phyloP scores from a whole-genome alignment of 2,329 filamentous ascomycete species.

The Aureobasidium mangrovei region DNA sequence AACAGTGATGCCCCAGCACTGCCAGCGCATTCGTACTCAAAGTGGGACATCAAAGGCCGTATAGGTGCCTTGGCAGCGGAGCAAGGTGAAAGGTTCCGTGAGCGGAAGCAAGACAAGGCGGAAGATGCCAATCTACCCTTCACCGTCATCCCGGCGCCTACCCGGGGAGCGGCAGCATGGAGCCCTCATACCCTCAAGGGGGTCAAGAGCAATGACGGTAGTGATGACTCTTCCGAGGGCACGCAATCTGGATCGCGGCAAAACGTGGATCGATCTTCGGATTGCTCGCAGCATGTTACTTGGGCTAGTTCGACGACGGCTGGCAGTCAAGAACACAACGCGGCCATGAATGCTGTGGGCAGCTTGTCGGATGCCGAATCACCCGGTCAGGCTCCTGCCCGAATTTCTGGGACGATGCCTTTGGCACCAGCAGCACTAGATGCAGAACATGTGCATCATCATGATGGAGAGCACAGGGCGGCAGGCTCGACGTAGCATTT shows the following conservation, averaged over 20 bases:
- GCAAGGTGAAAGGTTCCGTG: slow-evolving; percentile 37
- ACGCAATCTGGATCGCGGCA: neutral
- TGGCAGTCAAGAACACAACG: slow-evolving; percentile 7
- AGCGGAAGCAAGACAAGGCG: slow-evolving; percentile 27
- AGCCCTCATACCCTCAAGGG: slow-evolving; percentile 30
- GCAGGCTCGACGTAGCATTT: neutral
- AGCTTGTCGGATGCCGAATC: neutral
- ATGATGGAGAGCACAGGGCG: slow-evolving; percentile 1
- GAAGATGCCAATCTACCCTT: slow-evolving; percentile 41
- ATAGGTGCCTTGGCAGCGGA: slow-evolving; percentile 43
- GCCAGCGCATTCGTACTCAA: slow-evolving; percentile 36
- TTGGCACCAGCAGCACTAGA: neutral
- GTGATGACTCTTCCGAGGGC: neutral
- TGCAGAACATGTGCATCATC: neutral
- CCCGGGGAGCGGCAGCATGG: slow-evolving; percentile 44
- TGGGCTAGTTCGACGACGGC: slow-evolving; percentile 12
- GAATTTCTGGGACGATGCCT: neutral
- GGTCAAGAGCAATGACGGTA: neutral
- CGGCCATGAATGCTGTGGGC: neutral
- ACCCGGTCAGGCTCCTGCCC: neutral
- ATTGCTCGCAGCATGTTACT: slow-evolving; percentile 5
- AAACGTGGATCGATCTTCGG: neutral
- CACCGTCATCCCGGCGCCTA: slow-evolving; percentile 53
- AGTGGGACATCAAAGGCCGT: slow-evolving; percentile 36
- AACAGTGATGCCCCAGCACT: slow-evolving; percentile 19